Conservation (phyloP, 2,329 filamentous ascomycete genomes). For the Stromatinia cepivora region DNA sequence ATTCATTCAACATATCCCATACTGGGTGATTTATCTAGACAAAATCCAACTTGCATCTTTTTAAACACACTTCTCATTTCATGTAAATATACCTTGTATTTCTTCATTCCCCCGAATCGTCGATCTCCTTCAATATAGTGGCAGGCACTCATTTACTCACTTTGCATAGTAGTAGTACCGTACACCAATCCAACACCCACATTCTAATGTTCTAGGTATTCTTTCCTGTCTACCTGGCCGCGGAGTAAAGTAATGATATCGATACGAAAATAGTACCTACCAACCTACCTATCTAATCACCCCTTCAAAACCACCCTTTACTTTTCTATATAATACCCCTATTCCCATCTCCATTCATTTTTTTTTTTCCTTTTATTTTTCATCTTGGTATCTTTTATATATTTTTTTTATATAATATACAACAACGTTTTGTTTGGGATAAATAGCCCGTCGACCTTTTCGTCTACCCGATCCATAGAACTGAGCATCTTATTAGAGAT, state of each 20-base stretch:
- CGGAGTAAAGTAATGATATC: not conserved
- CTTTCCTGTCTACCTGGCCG: not conserved
- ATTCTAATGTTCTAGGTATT: no score
- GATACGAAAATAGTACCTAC: not conserved
- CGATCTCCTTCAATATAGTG: not conserved
- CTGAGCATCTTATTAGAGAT: slow-evolving; percentile 43
- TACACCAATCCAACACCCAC: no score
- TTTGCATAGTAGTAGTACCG: no score
- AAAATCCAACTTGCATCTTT: not conserved
- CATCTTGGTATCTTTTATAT: not conserved
- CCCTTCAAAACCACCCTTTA: no score
- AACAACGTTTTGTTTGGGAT: not conserved
- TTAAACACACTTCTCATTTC: no score
- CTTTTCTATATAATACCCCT: slow-evolving; percentile 6
- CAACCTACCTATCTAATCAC: not conserved
- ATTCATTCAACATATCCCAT: no score
- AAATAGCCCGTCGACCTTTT: not conserved
- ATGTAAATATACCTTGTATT: not conserved
- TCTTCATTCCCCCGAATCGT: not conserved
- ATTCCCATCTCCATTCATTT: no score
- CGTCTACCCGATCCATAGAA: slow-evolving; percentile 30
- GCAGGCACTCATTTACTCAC: no score
- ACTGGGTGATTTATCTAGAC: not conserved
- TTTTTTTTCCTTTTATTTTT: not conserved
- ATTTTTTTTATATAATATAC: not conserved